Evolutionary conservation across 2,329 filamentous ascomycete species (phyloP).

Genomic region (Fusarium sp.): DNA sequence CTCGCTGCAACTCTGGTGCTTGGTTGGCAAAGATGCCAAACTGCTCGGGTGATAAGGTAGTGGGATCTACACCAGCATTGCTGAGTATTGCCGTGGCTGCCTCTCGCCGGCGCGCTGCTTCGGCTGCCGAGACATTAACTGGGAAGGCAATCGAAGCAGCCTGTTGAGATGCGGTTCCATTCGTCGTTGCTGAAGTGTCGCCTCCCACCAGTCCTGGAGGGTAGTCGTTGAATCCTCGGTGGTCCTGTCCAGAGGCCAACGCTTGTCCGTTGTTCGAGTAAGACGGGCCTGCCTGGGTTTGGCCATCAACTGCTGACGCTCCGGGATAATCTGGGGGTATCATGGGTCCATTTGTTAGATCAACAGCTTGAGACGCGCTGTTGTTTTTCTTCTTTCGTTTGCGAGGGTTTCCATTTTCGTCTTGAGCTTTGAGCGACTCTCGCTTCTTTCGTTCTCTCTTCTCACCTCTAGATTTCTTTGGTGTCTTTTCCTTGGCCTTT

Average conservation of each 20-base stretch:
- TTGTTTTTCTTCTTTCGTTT: slow-evolving; percentile 46
- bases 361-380: slow-evolving; percentile 27
- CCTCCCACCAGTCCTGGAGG: slow-evolving; percentile 29
- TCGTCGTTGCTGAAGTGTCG: slow-evolving; percentile 9
- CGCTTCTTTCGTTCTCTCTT: slow-evolving; percentile 42
- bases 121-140: slow-evolving; percentile 53
- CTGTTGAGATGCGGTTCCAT: slow-evolving; percentile 20
- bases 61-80: slow-evolving; percentile 60
- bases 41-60: slow-evolving; percentile 62
- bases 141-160: slow-evolving; percentile 34
- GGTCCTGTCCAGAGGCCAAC: slow-evolving; percentile 4
- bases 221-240: slow-evolving; percentile 27
- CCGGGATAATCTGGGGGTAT: slow-evolving; percentile 27
- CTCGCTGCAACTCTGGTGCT: slow-evolving; percentile 62
- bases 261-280: slow-evolving; percentile 23
- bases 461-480: slow-evolving; percentile 44
- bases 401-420: slow-evolving; percentile 40
- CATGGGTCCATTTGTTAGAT: slow-evolving; percentile 16
- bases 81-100: slow-evolving; percentile 59
- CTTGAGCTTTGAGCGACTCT: slow-evolving; percentile 38
- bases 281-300: slow-evolving; percentile 5
- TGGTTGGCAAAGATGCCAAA: slow-evolving; percentile 69
- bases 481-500: slow-evolving; percentile 39
- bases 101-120: slow-evolving; percentile 60
- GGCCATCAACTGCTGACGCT: slow-evolving; percentile 9